phyloP scores from a whole-genome alignment of 78 protist genomes.

The Tieghemostelium lacteum region DNA sequence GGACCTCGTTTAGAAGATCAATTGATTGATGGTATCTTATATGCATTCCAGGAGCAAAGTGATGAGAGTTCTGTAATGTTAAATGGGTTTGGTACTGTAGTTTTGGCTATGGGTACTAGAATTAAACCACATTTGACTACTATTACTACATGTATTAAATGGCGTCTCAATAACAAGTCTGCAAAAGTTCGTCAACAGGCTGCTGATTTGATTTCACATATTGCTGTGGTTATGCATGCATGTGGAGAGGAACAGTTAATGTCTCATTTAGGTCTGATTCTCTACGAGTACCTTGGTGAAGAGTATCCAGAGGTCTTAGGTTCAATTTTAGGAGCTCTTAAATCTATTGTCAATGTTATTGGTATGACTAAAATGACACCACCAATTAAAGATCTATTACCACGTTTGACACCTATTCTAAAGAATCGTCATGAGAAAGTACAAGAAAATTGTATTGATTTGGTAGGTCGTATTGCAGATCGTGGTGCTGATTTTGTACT shows the following conservation, averaged over 20 bases:
- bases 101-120: slow-evolving; percentile 94
- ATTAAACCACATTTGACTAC: slow-evolving; percentile 93
- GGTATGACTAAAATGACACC: slow-evolving; percentile 98
- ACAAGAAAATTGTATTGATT: slow-evolving; percentile 96
- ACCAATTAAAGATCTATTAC: slow-evolving; percentile 96
- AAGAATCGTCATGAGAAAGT: slow-evolving; percentile 98
- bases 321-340: slow-evolving; percentile 95
- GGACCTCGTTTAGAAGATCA: slow-evolving; percentile 91
- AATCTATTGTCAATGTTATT: slow-evolving; percentile 94
- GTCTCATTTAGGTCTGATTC: slow-evolving; percentile 93
- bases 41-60: slow-evolving; percentile 96
- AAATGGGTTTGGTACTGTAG: slow-evolving; percentile 94
- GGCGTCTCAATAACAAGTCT: slow-evolving; percentile 95
- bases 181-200: slow-evolving; percentile 93
- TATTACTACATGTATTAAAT: slow-evolving; percentile 93
- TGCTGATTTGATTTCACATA: slow-evolving; percentile 96
- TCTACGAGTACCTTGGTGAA: slow-evolving; percentile 98
- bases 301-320: slow-evolving; percentile 99
- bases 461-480: slow-evolving; percentile 98
- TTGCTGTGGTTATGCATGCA: slow-evolving; percentile 93
- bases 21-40: slow-evolving; percentile 96
- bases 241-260: slow-evolving; percentile 95
- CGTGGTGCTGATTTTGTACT: slow-evolving; percentile 93
- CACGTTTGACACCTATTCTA: slow-evolving; percentile 97
- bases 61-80: slow-evolving; percentile 92